phyloP scores from a whole-genome alignment of 2,329 filamentous ascomycete species.

The Cladosporium sp. region DNA sequence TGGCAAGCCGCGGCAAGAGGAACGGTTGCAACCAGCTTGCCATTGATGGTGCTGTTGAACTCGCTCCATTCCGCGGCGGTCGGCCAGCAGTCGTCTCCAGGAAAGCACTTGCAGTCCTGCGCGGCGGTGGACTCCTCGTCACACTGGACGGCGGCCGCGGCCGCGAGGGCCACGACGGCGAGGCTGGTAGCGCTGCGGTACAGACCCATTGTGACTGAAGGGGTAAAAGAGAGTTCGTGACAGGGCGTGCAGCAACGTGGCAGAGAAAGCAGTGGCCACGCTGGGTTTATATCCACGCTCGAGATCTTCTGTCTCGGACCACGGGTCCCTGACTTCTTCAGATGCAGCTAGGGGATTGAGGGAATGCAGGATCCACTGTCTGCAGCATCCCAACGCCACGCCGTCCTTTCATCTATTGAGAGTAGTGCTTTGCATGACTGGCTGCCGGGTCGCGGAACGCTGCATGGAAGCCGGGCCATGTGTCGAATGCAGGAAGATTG shows the following conservation, averaged over 20 bases:
- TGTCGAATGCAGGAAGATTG: too few species aligned
- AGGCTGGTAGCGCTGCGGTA: neutral
- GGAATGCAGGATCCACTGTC: too few species aligned
- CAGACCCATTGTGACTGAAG: neutral
- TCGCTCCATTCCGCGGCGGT: slow-evolving; percentile 38
- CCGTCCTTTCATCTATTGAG: neutral
- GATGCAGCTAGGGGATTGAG: neutral
- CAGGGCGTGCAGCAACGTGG: too few species aligned
- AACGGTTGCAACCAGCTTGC: slow-evolving; percentile 46
- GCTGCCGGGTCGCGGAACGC: too few species aligned
- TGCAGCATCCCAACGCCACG: too few species aligned
- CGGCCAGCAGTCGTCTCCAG: slow-evolving; percentile 53
- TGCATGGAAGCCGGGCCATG: too few species aligned
- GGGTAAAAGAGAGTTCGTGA: too few species aligned
- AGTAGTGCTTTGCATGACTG: neutral
- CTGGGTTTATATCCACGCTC: too few species aligned
- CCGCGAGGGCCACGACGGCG: neutral
- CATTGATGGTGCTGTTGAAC: slow-evolving; percentile 48
- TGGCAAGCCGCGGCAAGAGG: slow-evolving; percentile 52
- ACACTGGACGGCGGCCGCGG: neutral
- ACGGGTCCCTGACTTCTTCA: neutral
- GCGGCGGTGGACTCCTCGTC: neutral
- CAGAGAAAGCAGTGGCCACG: too few species aligned
- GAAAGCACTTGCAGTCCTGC: slow-evolving; percentile 35
- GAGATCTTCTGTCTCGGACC: too few species aligned